Conservation (phyloP, 768 basidiomycete genomes). For the Boletus eberwhitei region DNA sequence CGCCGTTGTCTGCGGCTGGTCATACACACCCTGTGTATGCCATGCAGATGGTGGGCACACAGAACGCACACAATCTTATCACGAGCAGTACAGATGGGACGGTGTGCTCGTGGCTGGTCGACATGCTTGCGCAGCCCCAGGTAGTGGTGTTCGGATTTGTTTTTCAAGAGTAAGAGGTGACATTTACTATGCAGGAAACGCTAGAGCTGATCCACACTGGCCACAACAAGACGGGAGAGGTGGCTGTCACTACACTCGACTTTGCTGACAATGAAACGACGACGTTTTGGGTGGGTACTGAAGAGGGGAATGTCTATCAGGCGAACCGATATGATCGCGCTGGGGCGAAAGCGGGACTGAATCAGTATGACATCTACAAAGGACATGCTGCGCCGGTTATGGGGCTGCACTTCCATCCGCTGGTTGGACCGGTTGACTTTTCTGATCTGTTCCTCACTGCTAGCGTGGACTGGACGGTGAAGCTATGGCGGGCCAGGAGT, state of each 20-base stretch:
- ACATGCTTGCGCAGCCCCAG: conserved; percentile 98
- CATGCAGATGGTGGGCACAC: conserved; percentile 97
- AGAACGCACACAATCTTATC: conserved; percentile 97
- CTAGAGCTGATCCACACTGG: conserved; percentile 85
- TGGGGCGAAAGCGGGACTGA: conserved; percentile 92
- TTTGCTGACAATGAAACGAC: conserved; percentile 97
- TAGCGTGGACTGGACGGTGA: conserved; percentile 98
- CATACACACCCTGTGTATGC: conserved; percentile 99
- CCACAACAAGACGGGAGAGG: conserved; percentile 96
- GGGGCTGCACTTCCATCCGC: conserved; percentile 92
- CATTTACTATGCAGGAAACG: conserved; percentile 64
- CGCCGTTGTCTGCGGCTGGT: conserved; percentile 91
- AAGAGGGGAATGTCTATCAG: conserved; percentile 96
- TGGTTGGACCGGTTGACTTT: conserved; percentile 89
- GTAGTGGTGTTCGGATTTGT: conserved; percentile 36
- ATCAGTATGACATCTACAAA: conserved; percentile 89
- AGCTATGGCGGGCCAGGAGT: conserved; percentile 87
- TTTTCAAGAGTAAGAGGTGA: neutral
- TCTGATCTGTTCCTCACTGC: conserved; percentile 91
- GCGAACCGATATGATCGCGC: conserved; percentile 97
- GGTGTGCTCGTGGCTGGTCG: conserved; percentile 96
- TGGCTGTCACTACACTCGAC: conserved; percentile 89
- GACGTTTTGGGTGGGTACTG: conserved; percentile 96
- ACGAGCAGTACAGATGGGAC: conserved; percentile 96
- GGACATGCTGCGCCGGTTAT: conserved; percentile 93